Evolutionary conservation across 352 stramenopile species (phyloP), one percentile per base, ranked within the genome.

Genomic region (Sclerospora graminicola): DNA sequence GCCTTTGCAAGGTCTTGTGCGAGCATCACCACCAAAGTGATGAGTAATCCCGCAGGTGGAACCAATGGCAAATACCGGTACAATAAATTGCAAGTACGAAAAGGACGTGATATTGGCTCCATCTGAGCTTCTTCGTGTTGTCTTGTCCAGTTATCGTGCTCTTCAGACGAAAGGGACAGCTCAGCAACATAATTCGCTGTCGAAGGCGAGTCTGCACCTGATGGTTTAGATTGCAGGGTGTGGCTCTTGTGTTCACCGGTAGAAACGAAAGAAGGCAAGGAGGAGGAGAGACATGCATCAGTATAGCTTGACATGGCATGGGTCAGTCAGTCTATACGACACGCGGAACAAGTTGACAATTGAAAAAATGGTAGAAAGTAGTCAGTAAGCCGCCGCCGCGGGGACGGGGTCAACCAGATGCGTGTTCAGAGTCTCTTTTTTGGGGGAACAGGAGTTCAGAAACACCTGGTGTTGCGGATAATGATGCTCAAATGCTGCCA

Each of bases 1-100:
- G 51, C 55, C 26, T 52, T 41, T 20, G 48, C 55, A 8, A 59
- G 57, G 45, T 64, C 48, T 48, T 63, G 55, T 8, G 64, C 48
- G 10, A 70, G 57, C 26, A 70, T 28, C 33, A 66, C 43, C 20
- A 70, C 43, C 34, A 70, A 29, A 13, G 53, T 34, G 27, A 61
- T 55, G 26, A 70, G 48, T 32, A 70, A 27, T 2, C 52, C 57
- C 15, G 49, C 44, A 41, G 60, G 60, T 36, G 60, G 60, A 28
- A 59, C 49, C 31, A 70, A 51, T 32, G 60, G 52, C 3, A 43
- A 57, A 42, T 65, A 70, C 10, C 60, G 57, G 14, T 39, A 40
- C 33, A 70, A 40, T 10, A 60, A 31, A 36, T 52, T 66, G 23
- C 56, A 57, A n/a, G 33, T 57, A 27, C 57, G 52, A 37, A 51